Evolutionary conservation across 176 grass and related monocot genomes (phyloP).

Genomic region (Leersia perrieri): DNA sequence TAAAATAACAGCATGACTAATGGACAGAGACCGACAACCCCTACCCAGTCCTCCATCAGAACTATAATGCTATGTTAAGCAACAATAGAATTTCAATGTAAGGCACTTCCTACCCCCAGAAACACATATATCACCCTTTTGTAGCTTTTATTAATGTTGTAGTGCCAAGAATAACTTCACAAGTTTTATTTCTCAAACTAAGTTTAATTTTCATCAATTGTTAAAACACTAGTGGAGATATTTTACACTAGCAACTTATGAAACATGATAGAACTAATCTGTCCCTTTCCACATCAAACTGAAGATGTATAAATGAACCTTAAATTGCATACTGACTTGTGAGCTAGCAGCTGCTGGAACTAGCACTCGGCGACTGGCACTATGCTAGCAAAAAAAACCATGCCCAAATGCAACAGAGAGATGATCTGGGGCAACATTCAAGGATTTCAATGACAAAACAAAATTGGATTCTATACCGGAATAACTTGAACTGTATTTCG

Average conservation of each 20-base stretch:
- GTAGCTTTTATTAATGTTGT: background rate
- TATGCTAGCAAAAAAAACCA: background rate
- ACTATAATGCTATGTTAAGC: background rate
- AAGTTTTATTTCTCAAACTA: background rate
- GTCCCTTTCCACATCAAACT: background rate
- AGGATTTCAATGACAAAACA: background rate
- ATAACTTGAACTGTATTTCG: too few relatives aligned
- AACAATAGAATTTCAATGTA: background rate
- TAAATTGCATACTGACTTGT: background rate
- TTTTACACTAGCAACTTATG: background rate
- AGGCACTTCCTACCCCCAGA: background rate
- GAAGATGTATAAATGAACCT: too few relatives aligned
- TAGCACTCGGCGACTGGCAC: background rate
- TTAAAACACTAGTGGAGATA: background rate
- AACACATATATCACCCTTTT: background rate
- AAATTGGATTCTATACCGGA: too few relatives aligned
- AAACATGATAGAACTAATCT: background rate
- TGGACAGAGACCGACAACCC: background rate
- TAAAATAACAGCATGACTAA: background rate
- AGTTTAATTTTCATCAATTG: background rate
- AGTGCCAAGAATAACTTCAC: background rate
- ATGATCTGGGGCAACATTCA: background rate
- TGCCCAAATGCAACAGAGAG: background rate
- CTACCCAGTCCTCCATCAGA: background rate
- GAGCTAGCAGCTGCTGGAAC: background rate